These are phyloP conservation scores for Echites panduratus DNA, from an alignment of 257 asterid species.

Conservation along the genomic window DNA sequence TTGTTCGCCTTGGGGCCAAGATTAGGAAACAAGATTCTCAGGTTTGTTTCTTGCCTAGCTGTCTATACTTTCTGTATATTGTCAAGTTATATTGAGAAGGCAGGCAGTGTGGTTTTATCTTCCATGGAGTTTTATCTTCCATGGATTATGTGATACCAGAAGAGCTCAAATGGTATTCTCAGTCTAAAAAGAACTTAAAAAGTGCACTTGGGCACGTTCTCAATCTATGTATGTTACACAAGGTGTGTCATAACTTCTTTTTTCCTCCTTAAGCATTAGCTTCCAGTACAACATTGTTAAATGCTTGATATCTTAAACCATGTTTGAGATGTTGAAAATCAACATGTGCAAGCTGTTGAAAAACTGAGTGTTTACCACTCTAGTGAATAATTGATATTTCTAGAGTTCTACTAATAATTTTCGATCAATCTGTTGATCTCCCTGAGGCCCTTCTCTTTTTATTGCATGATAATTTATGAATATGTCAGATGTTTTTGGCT, in stretches of 20 bases:
- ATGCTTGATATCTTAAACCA: not conserved
- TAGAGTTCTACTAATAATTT: too few species aligned
- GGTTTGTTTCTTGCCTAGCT: constrained; percentile 29
- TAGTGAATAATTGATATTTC: not conserved
- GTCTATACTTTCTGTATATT: constrained; percentile 9
- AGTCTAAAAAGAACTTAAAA: too few species aligned
- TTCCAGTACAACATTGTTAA: not conserved
- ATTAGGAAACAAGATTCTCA: constrained; percentile 52
- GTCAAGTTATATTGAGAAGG: not conserved
- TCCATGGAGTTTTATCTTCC: too few species aligned
- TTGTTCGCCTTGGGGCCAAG: constrained; percentile 70
- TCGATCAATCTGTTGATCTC: not conserved
- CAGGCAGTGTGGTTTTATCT: not conserved
- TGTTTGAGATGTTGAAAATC: not conserved
- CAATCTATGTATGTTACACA: not conserved
- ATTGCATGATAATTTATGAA: not conserved
- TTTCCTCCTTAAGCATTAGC: not conserved
- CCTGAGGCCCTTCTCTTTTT: not conserved
- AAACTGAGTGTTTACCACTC: not conserved
- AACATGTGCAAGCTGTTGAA: not conserved
- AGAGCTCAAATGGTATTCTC: not conserved
- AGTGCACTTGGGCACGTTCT: not conserved
- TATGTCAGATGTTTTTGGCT: not conserved
- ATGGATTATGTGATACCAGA: constrained; percentile 1
- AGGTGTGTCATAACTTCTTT: not conserved